phyloP scores from a whole-genome alignment of 257 asterid genomes.

The Echium plantagineum region DNA sequence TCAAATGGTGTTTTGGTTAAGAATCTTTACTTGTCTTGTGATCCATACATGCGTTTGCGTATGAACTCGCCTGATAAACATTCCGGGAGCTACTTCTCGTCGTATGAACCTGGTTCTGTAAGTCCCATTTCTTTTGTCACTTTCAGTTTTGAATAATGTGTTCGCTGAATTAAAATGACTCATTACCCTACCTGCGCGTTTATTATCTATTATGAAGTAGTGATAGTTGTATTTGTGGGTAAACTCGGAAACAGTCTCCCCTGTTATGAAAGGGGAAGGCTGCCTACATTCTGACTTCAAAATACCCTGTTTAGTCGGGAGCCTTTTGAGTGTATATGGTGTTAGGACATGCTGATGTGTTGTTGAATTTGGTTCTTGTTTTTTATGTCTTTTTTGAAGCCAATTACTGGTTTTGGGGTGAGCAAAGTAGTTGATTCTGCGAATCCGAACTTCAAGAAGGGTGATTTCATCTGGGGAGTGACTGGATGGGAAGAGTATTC shows the following conservation, averaged over 20 bases:
- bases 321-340: too few relatives aligned
- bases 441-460: conserved; percentile 16
- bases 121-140: background rate
- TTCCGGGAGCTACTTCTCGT: conserved; percentile 1
- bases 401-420: conserved; percentile 15
- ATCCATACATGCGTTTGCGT: conserved; percentile 30
- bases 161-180: too few relatives aligned
- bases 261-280: too few relatives aligned
- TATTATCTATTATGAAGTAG: too few relatives aligned
- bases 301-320: too few relatives aligned
- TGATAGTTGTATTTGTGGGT: too few relatives aligned
- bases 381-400: background rate
- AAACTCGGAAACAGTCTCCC: too few relatives aligned
- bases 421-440: conserved; percentile 10
- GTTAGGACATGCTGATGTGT: background rate
- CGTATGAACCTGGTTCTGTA: conserved; percentile 21
- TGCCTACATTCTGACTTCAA: too few relatives aligned
- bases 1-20: conserved; percentile 27
- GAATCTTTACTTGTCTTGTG: conserved; percentile 44
- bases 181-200: too few relatives aligned
- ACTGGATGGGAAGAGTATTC: conserved; percentile 23
- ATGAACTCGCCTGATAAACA: conserved; percentile 12
- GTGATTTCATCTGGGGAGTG: conserved; percentile 13
- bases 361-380: background rate
- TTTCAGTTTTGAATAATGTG: too few relatives aligned